Evolutionary conservation across 2,329 filamentous ascomycete genomes (phyloP).

Genomic region (Dryadomyces sulphureus): DNA sequence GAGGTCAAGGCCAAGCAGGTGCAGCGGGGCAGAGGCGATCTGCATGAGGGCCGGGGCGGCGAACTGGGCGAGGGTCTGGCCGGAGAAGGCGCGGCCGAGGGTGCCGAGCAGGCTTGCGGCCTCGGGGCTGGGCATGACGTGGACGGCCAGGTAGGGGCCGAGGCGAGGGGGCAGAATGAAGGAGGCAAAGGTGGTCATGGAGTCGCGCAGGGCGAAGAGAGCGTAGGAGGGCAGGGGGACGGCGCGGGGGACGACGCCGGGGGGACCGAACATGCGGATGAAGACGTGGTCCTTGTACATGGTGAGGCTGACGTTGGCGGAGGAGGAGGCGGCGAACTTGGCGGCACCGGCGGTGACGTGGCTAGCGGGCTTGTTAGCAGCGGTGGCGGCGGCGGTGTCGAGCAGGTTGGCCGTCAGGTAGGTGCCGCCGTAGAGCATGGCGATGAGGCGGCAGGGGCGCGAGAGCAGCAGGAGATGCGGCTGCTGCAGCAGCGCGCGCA

Average conservation of each 20-base stretch:
- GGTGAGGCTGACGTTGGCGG: slow-evolving; percentile 73
- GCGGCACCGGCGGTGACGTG: slow-evolving; percentile 56
- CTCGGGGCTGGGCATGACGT: not conserved
- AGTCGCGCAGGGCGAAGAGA: slow-evolving; percentile 72
- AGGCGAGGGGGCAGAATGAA: slow-evolving; percentile 80
- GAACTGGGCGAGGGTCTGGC: slow-evolving; percentile 62
- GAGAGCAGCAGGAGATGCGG: slow-evolving; percentile 48
- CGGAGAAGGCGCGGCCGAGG: slow-evolving; percentile 30
- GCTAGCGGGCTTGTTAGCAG: slow-evolving; percentile 38
- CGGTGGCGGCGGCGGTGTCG: slow-evolving; percentile 62
- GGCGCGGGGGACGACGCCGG: slow-evolving; percentile 29
- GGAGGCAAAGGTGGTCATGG: slow-evolving; percentile 76
- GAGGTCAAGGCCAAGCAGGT: slow-evolving; percentile 71
- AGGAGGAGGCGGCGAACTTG: slow-evolving; percentile 69
- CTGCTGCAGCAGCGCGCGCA: slow-evolving; percentile 38
- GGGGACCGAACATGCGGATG: slow-evolving; percentile 64
- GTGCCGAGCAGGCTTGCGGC: slow-evolving; percentile 13
- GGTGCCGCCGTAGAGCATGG: slow-evolving; percentile 70
- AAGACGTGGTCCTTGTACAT: slow-evolving; percentile 85
- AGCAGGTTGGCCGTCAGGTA: slow-evolving; percentile 80
- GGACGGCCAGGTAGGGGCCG: slow-evolving; percentile 48
- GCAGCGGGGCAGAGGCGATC: slow-evolving; percentile 65
- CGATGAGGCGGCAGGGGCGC: slow-evolving; percentile 54
- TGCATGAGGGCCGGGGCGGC: slow-evolving; percentile 66
- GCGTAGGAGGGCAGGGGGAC: slow-evolving; percentile 59